Percentiles rank a stretch among this genome's conserved stretches.
These are phyloP conservation scores for Arxiozyma slooffiae DNA, from an alignment of 1,139 yeast species.

Conservation along the genomic window DNA sequence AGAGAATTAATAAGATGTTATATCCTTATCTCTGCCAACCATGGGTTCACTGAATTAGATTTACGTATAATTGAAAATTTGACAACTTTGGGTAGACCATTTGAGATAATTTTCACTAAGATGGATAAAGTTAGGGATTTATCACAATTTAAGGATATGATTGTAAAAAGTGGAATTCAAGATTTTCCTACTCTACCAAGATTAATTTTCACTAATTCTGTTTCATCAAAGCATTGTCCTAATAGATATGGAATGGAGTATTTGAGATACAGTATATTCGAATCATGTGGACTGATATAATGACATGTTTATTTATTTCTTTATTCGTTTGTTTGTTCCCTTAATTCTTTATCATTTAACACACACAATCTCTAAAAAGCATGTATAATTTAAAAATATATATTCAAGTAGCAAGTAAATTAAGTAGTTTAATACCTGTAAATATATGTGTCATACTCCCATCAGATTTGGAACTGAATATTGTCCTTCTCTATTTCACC, in stretches of 20 bases:
- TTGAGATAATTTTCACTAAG: slow-evolving; percentile 69
- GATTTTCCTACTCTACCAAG: slow-evolving; percentile 31
- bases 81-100: slow-evolving; percentile 48
- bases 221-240: slow-evolving; percentile 20
- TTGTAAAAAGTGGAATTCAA: slow-evolving; percentile 24
- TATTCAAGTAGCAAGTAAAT: too few species aligned
- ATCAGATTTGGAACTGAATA: not conserved
- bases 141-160: slow-evolving; percentile 19
- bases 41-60: slow-evolving; percentile 54
- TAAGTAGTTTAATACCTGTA: too few species aligned
- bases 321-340: not conserved
- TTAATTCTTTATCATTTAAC: not conserved
- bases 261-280: slow-evolving; percentile 32
- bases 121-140: slow-evolving; percentile 43
- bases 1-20: slow-evolving; percentile 48
- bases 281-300: slow-evolving; percentile 29
- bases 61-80: slow-evolving; percentile 42
- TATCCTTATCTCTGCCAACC: slow-evolving; percentile 48
- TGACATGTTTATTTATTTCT: slow-evolving; percentile 1
- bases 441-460: not conserved
- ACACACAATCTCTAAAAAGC: too few species aligned
- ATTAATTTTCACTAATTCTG: slow-evolving; percentile 35
- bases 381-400: too few species aligned
- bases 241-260: slow-evolving; percentile 35
- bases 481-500: not conserved